These are phyloP conservation scores for Tylopilus subfusipes DNA, from an alignment of 768 basidiomycete genomes.

Conservation along the genomic window DNA sequence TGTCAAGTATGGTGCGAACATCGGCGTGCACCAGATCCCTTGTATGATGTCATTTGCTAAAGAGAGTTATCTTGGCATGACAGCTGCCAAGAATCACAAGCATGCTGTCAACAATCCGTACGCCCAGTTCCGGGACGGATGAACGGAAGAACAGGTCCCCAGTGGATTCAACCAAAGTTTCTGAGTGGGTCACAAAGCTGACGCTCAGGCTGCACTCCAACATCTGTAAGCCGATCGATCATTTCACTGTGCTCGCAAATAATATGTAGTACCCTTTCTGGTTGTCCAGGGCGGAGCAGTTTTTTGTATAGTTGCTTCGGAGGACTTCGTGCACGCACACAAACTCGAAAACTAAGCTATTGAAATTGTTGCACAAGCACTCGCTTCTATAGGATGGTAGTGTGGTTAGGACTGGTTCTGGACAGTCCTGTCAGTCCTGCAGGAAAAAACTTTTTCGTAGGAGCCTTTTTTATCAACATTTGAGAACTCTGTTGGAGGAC, in stretches of 20 bases:
- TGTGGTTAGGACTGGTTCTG: no score
- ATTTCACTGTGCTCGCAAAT: not conserved
- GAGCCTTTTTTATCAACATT: no score
- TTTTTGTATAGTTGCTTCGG: conserved; percentile 72
- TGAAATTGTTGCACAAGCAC: conserved; percentile 63
- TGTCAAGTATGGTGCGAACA: conserved; percentile 59
- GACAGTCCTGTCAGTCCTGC: no score
- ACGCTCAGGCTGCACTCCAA: conserved; percentile 89
- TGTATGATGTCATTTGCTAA: not conserved
- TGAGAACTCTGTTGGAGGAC: no score
- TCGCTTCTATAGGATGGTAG: no score
- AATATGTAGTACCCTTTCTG: not conserved
- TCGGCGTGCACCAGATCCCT: conserved; percentile 43
- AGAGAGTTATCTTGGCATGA: not conserved
- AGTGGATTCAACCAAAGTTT: conserved; percentile 63
- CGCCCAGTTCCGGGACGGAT: conserved; percentile 74
- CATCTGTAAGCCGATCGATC: conserved; percentile 47
- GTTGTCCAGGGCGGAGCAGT: conserved; percentile 61
- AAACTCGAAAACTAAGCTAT: conserved; percentile 80
- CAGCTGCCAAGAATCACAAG: conserved; percentile 77
- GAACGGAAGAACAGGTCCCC: conserved; percentile 67
- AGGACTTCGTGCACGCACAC: conserved; percentile 68
- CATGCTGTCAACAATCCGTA: conserved; percentile 80
- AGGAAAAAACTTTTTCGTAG: no score
- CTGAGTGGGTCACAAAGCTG: conserved; percentile 65